Base-by-base conservation (phyloP, 306 rosid species). In the Calophaca sinica region DNA sequence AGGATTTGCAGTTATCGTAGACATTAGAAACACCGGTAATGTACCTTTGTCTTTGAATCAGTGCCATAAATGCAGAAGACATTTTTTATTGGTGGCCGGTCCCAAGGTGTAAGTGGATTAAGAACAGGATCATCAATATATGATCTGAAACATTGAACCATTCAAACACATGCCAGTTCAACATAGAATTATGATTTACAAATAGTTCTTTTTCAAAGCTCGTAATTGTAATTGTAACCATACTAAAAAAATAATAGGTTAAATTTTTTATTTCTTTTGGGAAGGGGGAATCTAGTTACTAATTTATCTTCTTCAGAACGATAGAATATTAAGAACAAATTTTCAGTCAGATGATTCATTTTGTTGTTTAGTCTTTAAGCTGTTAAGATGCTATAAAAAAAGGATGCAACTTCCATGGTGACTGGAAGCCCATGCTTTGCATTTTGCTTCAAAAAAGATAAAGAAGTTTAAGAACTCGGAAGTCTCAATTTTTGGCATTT, bases 61-160 rank as follows among this genome's bases (percentile, higher is more conserved):
- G 84, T 68, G 52, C 99, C 99, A 49, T 92, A 92, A 68, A 94
- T 92, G 83, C 99, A 92, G 72, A 90, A 94, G 73, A 94, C 88
- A 74, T 92, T 94, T 86, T 84, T 92, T 53, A 94, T 78, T 39
- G 99, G 99, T 41, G 99, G 99, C 53, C 99, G 91, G 75, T 94
- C 99, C 97, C 96, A 90, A 79, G 99, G 97, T 67, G 97, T 87
- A 11, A 94, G 90, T 61, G 99, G 99, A 82, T 94, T 94, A 57
- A 94, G 82, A 79, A 92, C 87, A 60, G 94, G 94, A 90, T 94
- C 97, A 33, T 53, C 80, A 62, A 87, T 85, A 83, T 92, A 94
- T 80, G 86, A 86, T 88, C 99, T 94, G 93, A 81, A 91, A 85
- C 41, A 80, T 32, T 14, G 67, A 75, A 52, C 62, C 60, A 82